Evolutionary conservation across 169 alveolate species (phyloP).

Genomic region (Plasmodium sp.): DNA sequence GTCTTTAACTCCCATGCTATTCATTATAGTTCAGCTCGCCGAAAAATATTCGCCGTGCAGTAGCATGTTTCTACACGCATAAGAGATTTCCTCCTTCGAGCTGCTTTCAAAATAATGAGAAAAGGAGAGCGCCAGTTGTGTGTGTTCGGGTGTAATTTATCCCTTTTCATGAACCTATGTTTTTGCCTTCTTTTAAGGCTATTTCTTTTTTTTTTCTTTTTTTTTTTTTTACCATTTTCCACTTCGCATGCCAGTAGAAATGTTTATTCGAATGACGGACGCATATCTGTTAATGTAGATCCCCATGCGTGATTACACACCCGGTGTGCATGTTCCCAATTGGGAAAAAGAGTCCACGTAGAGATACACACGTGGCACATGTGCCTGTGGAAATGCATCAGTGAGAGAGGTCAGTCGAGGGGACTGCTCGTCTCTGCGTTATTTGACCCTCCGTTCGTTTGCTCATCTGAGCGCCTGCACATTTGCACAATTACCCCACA

Average conservation of each 20-base stretch:
- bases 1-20: background rate
- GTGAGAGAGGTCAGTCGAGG: background rate
- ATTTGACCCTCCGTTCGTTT: background rate
- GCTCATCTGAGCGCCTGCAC: background rate
- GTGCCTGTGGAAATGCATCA: background rate
- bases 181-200: background rate
- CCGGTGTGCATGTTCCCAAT: background rate
- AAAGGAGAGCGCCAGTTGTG: background rate
- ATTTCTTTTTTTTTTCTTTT: background rate
- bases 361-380: background rate
- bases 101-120: background rate
- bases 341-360: background rate
- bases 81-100: background rate
- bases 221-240: background rate
- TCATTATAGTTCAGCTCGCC: background rate
- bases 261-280: background rate
- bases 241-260: background rate
- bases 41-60: background rate
- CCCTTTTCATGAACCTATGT: background rate
- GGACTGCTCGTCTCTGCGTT: background rate
- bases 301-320: background rate
- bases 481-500: background rate
- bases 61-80: background rate
- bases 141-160: background rate
- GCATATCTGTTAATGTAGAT: background rate